These are phyloP conservation scores for Spizellomyces punctatus DNA, from an alignment of 192 early-diverging fungal species.

Conservation along the genomic window DNA sequence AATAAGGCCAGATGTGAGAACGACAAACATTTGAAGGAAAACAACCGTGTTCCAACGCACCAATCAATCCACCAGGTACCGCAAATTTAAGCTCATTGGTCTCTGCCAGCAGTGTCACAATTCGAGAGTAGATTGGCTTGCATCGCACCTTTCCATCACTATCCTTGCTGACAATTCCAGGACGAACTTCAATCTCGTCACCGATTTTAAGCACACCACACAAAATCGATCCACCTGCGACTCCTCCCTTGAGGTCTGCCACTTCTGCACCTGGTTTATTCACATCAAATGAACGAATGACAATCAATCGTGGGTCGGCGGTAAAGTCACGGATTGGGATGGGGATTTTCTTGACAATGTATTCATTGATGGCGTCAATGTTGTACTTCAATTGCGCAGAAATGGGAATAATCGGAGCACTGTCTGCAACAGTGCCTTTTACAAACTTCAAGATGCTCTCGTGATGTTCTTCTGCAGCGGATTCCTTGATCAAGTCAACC, in stretches of 20 bases:
- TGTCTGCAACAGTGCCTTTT: conserved; percentile 92
- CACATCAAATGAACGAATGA: conserved; percentile 98
- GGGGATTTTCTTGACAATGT: conserved; percentile 95
- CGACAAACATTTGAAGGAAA: no score
- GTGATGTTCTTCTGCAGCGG: conserved; percentile 86
- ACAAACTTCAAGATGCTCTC: conserved; percentile 90
- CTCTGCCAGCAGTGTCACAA: conserved; percentile 87
- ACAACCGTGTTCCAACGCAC: conserved; percentile 29
- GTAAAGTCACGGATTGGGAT: conserved; percentile 91
- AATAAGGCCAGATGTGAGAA: no score
- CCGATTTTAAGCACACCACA: conserved; percentile 85
- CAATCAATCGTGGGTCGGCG: conserved; percentile 88
- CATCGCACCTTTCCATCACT: conserved; percentile 78
- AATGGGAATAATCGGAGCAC: conserved; percentile 95
- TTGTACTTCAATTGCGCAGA: conserved; percentile 99
- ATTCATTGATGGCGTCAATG: conserved; percentile 96
- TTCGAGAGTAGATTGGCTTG: conserved; percentile 85
- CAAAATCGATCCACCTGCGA: conserved; percentile 96
- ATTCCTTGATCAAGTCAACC: conserved; percentile 94
- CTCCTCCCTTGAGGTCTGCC: conserved; percentile 90
- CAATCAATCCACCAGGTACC: conserved; percentile 98
- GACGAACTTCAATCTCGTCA: conserved; percentile 96
- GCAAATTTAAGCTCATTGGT: conserved; percentile 92
- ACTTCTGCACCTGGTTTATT: conserved; percentile 98
- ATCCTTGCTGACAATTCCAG: conserved; percentile 91